These are phyloP conservation scores for Fibroporia radiculosa DNA, from an alignment of 768 basidiomycete species.

Conservation along the genomic window DNA sequence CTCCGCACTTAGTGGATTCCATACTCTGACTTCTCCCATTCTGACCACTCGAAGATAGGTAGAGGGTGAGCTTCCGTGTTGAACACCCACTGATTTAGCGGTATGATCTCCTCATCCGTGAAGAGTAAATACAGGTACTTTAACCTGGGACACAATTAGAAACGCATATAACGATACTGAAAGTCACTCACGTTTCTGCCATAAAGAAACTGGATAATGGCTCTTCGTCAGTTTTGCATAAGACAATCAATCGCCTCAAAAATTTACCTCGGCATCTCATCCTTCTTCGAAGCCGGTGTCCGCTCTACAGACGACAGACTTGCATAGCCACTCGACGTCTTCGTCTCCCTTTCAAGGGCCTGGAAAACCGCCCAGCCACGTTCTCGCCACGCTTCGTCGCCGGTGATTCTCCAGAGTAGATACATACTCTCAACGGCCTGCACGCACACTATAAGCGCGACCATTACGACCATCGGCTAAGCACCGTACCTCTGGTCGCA, in stretches of 20 bases:
- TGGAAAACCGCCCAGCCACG: constrained; percentile 69
- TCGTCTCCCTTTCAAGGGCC: constrained; percentile 54
- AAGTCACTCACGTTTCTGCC: constrained; percentile 39
- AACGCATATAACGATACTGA: neutral
- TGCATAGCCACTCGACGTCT: constrained; percentile 54
- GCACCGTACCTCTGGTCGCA: constrained; percentile 56
- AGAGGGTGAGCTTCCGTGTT: constrained; percentile 65
- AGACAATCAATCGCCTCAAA: too few species aligned
- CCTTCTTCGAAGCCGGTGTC: constrained; percentile 30
- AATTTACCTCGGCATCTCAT: constrained; percentile 64
- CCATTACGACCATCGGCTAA: constrained; percentile 43
- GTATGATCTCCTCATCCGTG: constrained; percentile 49
- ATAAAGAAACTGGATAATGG: constrained; percentile 35
- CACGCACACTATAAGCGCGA: constrained; percentile 50
- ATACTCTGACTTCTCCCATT: constrained; percentile 30
- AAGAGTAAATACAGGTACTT: constrained; percentile 74
- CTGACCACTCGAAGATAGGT: constrained; percentile 58
- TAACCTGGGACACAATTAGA: constrained; percentile 29
- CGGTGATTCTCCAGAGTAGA: constrained; percentile 64
- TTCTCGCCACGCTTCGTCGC: constrained; percentile 60
- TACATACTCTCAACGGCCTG: constrained; percentile 75
- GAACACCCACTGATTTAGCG: constrained; percentile 36
- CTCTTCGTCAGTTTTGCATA: neutral
- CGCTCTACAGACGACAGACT: constrained; percentile 43
- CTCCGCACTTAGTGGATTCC: constrained; percentile 6